These are phyloP conservation scores for Fusarium tupiense DNA, from an alignment of 2,329 filamentous ascomycete genomes.

Conservation along the genomic window DNA sequence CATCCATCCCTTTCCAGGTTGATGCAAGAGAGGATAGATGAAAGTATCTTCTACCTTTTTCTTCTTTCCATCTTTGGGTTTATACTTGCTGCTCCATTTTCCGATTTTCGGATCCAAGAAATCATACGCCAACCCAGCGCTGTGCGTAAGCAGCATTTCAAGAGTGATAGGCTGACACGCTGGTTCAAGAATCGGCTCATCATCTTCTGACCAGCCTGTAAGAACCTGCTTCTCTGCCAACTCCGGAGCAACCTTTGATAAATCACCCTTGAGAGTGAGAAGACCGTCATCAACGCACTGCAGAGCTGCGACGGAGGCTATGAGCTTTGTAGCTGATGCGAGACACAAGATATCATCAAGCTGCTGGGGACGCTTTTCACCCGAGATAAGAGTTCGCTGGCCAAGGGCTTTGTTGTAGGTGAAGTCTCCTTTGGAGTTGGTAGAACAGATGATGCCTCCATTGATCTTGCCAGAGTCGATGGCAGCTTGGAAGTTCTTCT, in stretches of 20 bases:
- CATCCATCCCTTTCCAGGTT: slow-evolving; percentile 62
- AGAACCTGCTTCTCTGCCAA: slow-evolving; percentile 59
- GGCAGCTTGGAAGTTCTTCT: slow-evolving; percentile 50
- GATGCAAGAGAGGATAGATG: slow-evolving; percentile 56
- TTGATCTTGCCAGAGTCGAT: slow-evolving; percentile 56
- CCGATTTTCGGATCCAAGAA: slow-evolving; percentile 50
- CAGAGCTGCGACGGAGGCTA: slow-evolving; percentile 62
- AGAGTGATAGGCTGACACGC: slow-evolving; percentile 56
- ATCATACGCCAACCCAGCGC: slow-evolving; percentile 59
- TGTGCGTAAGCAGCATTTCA: slow-evolving; percentile 62
- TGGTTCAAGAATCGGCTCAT: slow-evolving; percentile 50
- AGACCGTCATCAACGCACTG: slow-evolving; percentile 64
- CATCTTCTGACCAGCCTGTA: slow-evolving; percentile 55
- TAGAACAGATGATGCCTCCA: slow-evolving; percentile 55
- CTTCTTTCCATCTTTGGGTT: slow-evolving; percentile 12
- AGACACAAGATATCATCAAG: slow-evolving; percentile 51
- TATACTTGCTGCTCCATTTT: slow-evolving; percentile 49
- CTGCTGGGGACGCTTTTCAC: slow-evolving; percentile 50
- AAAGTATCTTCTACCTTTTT: slow-evolving; percentile 54
- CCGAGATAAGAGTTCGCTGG: slow-evolving; percentile 51
- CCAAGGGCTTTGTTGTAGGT: slow-evolving; percentile 53
- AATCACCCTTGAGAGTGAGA: slow-evolving; percentile 56
- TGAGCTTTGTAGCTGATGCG: slow-evolving; percentile 55
- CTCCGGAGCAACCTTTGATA: slow-evolving; percentile 58
- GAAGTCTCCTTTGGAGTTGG: slow-evolving; percentile 51